Conservation (phyloP, 2,329 filamentous ascomycete species). For the Aspergillus novofumigatus region DNA sequence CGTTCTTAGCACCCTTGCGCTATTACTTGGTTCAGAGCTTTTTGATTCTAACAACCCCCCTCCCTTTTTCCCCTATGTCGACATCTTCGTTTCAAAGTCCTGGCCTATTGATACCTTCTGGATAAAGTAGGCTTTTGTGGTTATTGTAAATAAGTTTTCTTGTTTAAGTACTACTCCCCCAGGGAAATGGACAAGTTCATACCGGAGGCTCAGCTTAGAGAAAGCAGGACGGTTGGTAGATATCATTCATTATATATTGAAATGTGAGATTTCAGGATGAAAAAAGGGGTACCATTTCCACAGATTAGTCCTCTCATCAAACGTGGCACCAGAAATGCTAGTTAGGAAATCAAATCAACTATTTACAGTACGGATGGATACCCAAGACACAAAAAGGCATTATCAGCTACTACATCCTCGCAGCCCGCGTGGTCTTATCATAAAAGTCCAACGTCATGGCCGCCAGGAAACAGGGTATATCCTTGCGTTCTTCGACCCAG, state of each 20-base stretch:
- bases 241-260: not conserved
- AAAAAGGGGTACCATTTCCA: not conserved
- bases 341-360: not conserved
- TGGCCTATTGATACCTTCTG: not conserved
- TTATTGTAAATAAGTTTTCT: conserved; percentile 15
- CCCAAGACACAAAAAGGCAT: conserved; percentile 8
- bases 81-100: not conserved
- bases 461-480: conserved; percentile 88
- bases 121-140: conserved; percentile 1
- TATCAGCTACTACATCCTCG: conserved; percentile 27
- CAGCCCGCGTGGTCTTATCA: conserved; percentile 53
- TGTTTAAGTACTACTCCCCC: not conserved
- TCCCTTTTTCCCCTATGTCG: not conserved
- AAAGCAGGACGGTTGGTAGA: not conserved
- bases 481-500: conserved; percentile 91
- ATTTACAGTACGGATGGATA: conserved; percentile 3
- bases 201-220: not conserved
- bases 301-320: not conserved
- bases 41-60: conserved; percentile 14
- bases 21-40: not conserved
- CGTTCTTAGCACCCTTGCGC: not conserved
- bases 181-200: not conserved
- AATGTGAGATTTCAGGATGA: not conserved
- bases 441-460: conserved; percentile 92
- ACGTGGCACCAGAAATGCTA: not conserved